Evolutionary conservation across 2,329 filamentous ascomycete species (phyloP), one percentile per base, ranked within the genome.

Genomic region (Cytospora leucostoma): DNA sequence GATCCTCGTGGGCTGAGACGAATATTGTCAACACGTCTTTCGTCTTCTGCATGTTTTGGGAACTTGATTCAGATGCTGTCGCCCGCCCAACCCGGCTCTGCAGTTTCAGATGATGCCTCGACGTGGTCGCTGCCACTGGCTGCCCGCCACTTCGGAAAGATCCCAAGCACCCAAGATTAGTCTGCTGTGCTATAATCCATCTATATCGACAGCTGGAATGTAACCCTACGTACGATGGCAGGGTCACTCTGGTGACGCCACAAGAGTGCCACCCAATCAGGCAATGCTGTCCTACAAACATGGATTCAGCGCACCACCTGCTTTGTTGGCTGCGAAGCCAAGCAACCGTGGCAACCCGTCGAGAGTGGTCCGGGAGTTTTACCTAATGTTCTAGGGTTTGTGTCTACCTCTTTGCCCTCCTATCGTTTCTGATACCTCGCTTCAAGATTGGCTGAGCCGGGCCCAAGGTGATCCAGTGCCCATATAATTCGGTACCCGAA

Each of bases 161-260:
- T 21, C 56, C 37, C 33, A 47, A 33, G 33, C 51, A 13, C 10
- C 37, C 38, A 13, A 33, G 49, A 5, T 19, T 35, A 38, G 51
- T 52, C 38, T 44, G 44, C 47, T 55, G 19, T 27, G 51, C 33
- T 21, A 38, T 32, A 13, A 37, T 50, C 33, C 19, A 17, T 21
- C 52, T 35, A 17, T 33, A 54, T 54, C 52, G 34, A 37, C 58
- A 51, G 37, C 27, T 61, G 51, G 58, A 61, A 61, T 61, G 58
- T 38, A 61, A 51, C 58, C 51, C 49, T 27, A 12, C 44, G n/a
- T n/a, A 21, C 44, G 8, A 47, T 47, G 44, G n/a, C 44, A 55
- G 51, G n/a, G 51, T 61, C 59, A 47, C 59, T 4, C 37, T 19
- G 34, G 59, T 61, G 59, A 61, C 59, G 51, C 51, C 51, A 61